These are phyloP conservation scores for Aspergillus novofumigatus DNA, from an alignment of 2,329 filamentous ascomycete genomes.

Conservation along the genomic window DNA sequence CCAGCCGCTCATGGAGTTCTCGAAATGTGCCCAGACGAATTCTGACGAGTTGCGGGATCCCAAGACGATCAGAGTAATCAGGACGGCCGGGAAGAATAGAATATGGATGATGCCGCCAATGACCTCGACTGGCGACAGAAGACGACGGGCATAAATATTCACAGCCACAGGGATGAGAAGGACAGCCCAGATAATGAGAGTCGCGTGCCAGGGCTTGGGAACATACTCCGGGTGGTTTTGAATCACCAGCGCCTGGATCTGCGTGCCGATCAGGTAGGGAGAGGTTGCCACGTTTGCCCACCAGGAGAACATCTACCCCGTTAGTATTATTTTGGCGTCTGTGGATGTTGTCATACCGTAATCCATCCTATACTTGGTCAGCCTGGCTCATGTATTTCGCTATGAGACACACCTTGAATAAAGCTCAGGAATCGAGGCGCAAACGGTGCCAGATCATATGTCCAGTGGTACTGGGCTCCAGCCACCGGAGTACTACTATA, in stretches of 20 bases:
- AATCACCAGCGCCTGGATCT: conserved; percentile 29
- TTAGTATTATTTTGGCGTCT: conserved; percentile 11
- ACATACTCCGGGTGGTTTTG: conserved; percentile 19
- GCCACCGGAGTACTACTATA: conserved; percentile 14
- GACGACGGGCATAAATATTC: conserved; percentile 44
- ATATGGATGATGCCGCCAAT: conserved; percentile 46
- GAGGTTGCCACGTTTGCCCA: conserved; percentile 23
- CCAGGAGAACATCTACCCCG: conserved; percentile 22
- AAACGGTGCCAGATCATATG: conserved; percentile 26
- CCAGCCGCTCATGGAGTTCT: conserved; percentile 14
- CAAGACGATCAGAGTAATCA: conserved; percentile 21
- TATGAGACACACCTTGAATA: conserved; percentile 16
- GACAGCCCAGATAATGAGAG: conserved; percentile 46
- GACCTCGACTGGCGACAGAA: conserved; percentile 49
- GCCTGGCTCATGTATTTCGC: conserved; percentile 12
- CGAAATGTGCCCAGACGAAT: conserved; percentile 29
- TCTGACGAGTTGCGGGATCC: conserved; percentile 6
- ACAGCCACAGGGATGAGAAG: conserved; percentile 44
- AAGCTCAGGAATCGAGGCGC: conserved; percentile 20
- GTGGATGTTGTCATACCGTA: not conserved
- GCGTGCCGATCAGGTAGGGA: conserved; percentile 23
- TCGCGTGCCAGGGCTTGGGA: conserved; percentile 30
- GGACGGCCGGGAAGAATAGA: conserved; percentile 34
- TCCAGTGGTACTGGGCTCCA: conserved; percentile 38
- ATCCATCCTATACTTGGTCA: conserved; percentile 18